Evolutionary conservation across 805 yeast genomes (phyloP).

Genomic region (Kazachstania africana): DNA sequence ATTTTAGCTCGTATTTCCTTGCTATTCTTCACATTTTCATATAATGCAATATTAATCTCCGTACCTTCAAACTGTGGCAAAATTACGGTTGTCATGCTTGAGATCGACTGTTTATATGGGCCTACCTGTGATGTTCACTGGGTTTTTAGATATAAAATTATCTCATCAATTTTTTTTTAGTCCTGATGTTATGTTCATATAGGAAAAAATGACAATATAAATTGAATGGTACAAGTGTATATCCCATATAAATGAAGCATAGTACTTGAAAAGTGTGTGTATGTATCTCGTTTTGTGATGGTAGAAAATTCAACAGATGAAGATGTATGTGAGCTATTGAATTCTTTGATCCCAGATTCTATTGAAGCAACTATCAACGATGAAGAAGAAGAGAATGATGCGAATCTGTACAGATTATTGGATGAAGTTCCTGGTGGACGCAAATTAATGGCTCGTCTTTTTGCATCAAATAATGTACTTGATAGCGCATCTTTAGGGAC

Average conservation of each 20-base stretch:
- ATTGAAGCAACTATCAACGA: too few species aligned
- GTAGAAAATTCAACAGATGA: too few species aligned
- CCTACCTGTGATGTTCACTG: not conserved
- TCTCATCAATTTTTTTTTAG: not conserved
- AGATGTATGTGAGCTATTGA: constrained; percentile 21
- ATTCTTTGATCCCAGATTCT: constrained; percentile 10
- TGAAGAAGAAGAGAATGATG: not conserved
- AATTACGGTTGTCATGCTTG: constrained; percentile 5
- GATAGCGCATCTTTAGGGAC: too few species aligned
- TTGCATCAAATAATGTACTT: not conserved
- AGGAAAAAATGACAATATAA: not conserved
- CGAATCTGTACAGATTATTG: not conserved
- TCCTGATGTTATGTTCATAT: too few species aligned
- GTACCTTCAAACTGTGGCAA: constrained; percentile 39
- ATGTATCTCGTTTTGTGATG: too few species aligned
- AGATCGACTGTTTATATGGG: too few species aligned
- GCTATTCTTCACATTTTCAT: constrained; percentile 34
- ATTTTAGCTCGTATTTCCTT: constrained; percentile 30
- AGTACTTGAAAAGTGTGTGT: too few species aligned
- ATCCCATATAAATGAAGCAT: too few species aligned
- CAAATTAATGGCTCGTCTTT: not conserved
- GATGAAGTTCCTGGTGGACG: not conserved
- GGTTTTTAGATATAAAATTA: too few species aligned
- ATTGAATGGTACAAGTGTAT: not conserved
- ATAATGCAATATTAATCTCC: constrained; percentile 32